Evolutionary conservation across 768 basidiomycete species (phyloP), one percentile per base, ranked within the genome.

Genomic region (Mycena pura): DNA sequence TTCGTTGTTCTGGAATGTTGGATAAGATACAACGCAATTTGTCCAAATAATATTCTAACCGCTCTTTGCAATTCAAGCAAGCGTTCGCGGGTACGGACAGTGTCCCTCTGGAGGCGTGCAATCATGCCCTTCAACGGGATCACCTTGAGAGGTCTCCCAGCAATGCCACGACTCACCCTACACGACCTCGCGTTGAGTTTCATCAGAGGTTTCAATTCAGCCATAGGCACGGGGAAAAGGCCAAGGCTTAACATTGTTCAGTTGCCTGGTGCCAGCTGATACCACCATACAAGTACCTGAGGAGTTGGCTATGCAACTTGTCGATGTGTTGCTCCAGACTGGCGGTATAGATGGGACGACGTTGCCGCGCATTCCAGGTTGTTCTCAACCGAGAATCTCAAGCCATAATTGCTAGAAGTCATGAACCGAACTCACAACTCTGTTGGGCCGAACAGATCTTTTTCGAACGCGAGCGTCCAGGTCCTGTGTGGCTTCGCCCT

Each of bases 401-500:
- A 32, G 21, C 17, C 39, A 32, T 25, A 31, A 49, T 36, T 57
- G 14, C n/a, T n/a, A n/a, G 43, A 17, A n/a, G 29, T 48, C 11
- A 24, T 10, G 29, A 17, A 53, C 21, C 41, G 36, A 49, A 57
- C 82, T 48, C 62, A 89, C 88, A 92, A 69, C 71, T 92, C 90
- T 46, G 84, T 82, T 0, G 88, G 81, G 6, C 76, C 80, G 73
- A 92, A 92, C 24, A 92, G 77, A 14, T 79, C 79, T 69, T 91
- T 91, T 73, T 92, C 91, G 57, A 91, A 82, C 1, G 86, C 84
- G 63, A 91, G 91, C 47, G 87, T 88, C 91, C 91, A 92, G 15
- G 89, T 88, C 69, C 86, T 88, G 17, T 90, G 82, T 4, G 27
- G 38, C 15, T 82, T 82, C 46, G 84, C 82, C 44, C 86, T 86